These are phyloP conservation scores for Phytophthora citricola DNA, from an alignment of 352 stramenopile species.

Conservation along the genomic window DNA sequence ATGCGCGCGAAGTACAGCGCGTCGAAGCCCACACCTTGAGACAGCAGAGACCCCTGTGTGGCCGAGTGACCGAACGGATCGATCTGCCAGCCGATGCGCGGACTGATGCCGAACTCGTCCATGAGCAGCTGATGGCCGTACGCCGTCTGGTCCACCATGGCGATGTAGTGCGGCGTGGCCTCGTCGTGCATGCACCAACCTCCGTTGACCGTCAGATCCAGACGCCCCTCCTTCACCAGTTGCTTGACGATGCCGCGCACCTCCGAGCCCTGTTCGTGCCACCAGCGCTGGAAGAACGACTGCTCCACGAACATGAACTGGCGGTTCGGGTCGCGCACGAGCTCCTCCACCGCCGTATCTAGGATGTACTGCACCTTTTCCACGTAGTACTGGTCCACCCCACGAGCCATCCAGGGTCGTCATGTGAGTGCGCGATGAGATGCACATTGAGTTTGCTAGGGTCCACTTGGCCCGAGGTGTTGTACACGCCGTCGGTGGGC, in stretches of 20 bases:
- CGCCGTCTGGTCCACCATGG: constrained; percentile 98
- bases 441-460: constrained; percentile 94
- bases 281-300: constrained; percentile 98
- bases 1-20: constrained; percentile 98
- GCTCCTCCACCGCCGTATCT: constrained; percentile 90
- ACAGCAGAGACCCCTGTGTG: constrained; percentile 94
- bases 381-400: constrained; percentile 98
- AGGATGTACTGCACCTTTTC: constrained; percentile 96
- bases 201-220: constrained; percentile 95
- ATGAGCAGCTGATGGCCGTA: constrained; percentile 96
- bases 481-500: constrained; percentile 71
- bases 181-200: constrained; percentile 99
- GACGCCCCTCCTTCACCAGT: constrained; percentile 91
- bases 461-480: constrained; percentile 57
- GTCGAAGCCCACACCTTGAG: constrained; percentile 93
- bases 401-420: constrained; percentile 96
- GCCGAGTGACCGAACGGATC: constrained; percentile 96
- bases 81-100: constrained; percentile 98
- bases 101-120: constrained; percentile 93
- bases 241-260: constrained; percentile 81
- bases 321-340: constrained; percentile 90
- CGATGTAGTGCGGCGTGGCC: constrained; percentile 95
- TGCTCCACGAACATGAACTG: constrained; percentile 97
- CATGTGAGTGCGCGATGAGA: constrained; percentile 96
- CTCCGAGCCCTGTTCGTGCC: constrained; percentile 85